Evolutionary conservation across 352 stramenopile genomes (phyloP), one percentile per base, ranked within the genome.

Genomic region (Pythium brachiatum): DNA sequence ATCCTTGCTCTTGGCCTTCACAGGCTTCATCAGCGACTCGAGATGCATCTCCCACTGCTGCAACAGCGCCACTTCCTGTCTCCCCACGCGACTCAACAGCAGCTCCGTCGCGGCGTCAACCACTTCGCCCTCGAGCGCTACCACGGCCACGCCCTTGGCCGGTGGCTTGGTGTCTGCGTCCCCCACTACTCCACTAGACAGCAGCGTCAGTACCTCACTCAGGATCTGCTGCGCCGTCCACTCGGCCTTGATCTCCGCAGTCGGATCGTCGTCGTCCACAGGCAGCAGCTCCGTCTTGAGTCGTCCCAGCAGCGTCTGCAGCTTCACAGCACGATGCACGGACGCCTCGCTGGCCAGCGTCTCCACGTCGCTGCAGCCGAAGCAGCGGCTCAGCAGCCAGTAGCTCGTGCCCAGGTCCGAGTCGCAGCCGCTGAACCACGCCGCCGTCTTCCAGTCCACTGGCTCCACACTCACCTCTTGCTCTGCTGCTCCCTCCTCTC

Each of bases 91-190:
- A 38, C 77, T 81, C 31, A 90, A 62, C 41, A 92, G 56, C 53
- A 92, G 53, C 43, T 92, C 83, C 16, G 83, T 92, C 43, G 79
- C 71, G 50, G 76, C 78, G 27, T 92, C 81, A 16, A 89, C 66
- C 34, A 92, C 63, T 56, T 92, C 81, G 4, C 78, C 64, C 16
- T 88, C 70, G 18, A 76, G 72, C 29, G 59, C 57, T 54, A 85
- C 69, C 20, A 89, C 47, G 12, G 61, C 51, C 21, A 32, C 16
- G 50, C 55, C 59, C 0, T 16, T 48, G 1, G n/a, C 29, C 3
- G 43, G 27, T 21, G 20, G 3, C 6, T 50, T 51, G 13, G 29
- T 2, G 15, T 46, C 25, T 18, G 12, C n/a, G 12, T 43, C 16
- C 32, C 20, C 39, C 27, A 53, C 18, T 9, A 53, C 18, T 9